These are phyloP conservation scores for Myxozyma kluyveri DNA, from an alignment of 805 yeast genomes.

Conservation along the genomic window DNA sequence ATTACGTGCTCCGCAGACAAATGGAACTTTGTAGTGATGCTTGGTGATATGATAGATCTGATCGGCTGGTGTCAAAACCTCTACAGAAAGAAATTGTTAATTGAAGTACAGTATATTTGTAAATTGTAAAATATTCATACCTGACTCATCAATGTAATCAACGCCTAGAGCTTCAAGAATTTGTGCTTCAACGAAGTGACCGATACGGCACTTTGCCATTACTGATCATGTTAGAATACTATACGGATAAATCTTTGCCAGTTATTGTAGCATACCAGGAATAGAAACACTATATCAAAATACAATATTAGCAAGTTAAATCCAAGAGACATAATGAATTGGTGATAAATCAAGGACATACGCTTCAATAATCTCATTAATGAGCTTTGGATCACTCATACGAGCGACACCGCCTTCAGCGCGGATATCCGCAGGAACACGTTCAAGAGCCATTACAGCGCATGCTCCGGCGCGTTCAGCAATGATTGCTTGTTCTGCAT, in stretches of 20 bases:
- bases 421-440: conserved; percentile 83
- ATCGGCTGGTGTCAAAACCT: conserved; percentile 81
- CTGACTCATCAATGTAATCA: conserved; percentile 77
- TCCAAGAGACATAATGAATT: background rate
- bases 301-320: background rate
- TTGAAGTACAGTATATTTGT: background rate
- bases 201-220: conserved; percentile 84
- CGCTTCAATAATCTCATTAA: conserved; percentile 66
- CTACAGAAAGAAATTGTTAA: conserved; percentile 35
- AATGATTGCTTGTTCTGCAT: conserved; percentile 70
- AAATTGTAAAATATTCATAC: conserved; percentile 6
- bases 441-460: conserved; percentile 85
- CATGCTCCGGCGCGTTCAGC: conserved; percentile 86
- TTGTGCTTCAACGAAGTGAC: conserved; percentile 80
- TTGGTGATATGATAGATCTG: conserved; percentile 62
- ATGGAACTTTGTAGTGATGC: conserved; percentile 62
- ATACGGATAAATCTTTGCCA: background rate
- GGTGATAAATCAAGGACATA: conserved; percentile 9
- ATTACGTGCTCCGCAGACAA: conserved; percentile 80
- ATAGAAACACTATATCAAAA: conserved; percentile 37
- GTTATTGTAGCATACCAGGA: conserved; percentile 30
- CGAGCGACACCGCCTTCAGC: conserved; percentile 78
- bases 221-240: conserved; percentile 42
- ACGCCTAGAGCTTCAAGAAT: conserved; percentile 66
- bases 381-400: conserved; percentile 82